Base-by-base conservation (phyloP, 2,329 filamentous ascomycete species). In the Clonostachys solani region DNA sequence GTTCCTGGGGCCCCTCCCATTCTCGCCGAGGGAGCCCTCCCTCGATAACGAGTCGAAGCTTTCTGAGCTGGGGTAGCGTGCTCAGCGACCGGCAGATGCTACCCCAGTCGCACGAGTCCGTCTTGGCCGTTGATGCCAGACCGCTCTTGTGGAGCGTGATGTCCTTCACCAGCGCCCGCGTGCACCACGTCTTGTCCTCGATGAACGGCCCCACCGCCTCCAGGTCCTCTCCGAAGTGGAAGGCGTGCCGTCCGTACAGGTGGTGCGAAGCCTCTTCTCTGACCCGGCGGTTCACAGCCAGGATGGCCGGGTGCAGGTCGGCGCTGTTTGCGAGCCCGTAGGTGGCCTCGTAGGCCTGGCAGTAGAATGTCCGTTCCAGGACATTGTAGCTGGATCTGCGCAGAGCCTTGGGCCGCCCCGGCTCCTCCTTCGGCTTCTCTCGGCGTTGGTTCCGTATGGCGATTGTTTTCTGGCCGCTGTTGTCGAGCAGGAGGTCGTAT, bases 141-240 rank as follows among this genome's bases (percentile, higher is more conserved):
- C 1, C 75, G 73, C 53, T 75, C 57, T 84, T 84, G 19, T 77
- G 74, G 17, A 86, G 54, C 12, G 71, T 69, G 12, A 86, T 62
- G 35, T 71, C 67, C 33, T 67, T 65, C 49, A 85, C 62, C 42
- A 75, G 64, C 10, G 61, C 58, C 34, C 76, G 69, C 3, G 75
- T 73, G 16, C 60, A 54, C 2, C 72, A 68, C 3, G 75, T 78
- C 34, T 83, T 69, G 57, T 84, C 80, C 33, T 67, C 65, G 37
- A 86, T 66, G 57, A 85, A 85, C 0, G 81, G 79, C 1, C 75
- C 70, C 6, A 81, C 71, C 15, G 81, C 78, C 60, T 85, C 81
- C 52, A 85, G 68, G 60, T 80, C 71, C 43, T 71, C 70, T 50
- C 75, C 76, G 59, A 86, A 86, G 55, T 78, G 74, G 59, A 85